phyloP scores from a whole-genome alignment of 2,329 filamentous ascomycete species.

The Fusarium chlamydosporum region DNA sequence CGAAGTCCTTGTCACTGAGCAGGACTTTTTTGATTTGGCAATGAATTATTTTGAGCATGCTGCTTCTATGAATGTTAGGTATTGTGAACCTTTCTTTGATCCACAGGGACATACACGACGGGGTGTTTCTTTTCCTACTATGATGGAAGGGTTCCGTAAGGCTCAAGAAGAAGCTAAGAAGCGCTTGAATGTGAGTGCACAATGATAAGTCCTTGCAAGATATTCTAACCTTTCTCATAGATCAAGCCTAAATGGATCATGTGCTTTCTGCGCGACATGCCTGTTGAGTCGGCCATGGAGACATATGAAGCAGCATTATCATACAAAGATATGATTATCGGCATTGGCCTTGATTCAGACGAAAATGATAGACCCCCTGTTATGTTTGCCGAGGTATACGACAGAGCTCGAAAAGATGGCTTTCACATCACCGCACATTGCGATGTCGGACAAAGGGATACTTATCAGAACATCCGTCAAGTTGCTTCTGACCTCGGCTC shows the following conservation, averaged over 20 bases:
- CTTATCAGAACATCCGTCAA: conserved; percentile 65
- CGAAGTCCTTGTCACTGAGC: conserved; percentile 73
- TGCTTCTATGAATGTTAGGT: conserved; percentile 73
- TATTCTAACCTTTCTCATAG: background rate
- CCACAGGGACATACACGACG: conserved; percentile 78
- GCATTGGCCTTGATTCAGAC: conserved; percentile 63
- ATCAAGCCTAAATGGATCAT: conserved; percentile 71
- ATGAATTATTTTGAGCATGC: conserved; percentile 78
- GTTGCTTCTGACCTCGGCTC: conserved; percentile 65
- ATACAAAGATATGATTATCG: conserved; percentile 58
- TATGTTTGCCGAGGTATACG: conserved; percentile 60
- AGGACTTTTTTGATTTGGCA: conserved; percentile 79
- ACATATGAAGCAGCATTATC: conserved; percentile 63
- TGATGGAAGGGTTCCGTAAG: conserved; percentile 72
- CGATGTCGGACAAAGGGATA: conserved; percentile 65
- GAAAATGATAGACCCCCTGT: conserved; percentile 61
- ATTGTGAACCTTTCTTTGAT: conserved; percentile 85
- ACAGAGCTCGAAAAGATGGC: conserved; percentile 56
- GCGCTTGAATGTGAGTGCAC: background rate
- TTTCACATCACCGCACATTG: conserved; percentile 66
- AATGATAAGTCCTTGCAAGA: rapidly evolving
- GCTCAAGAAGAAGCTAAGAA: conserved; percentile 69
- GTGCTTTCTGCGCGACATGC: conserved; percentile 78
- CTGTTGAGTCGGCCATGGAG: conserved; percentile 77
- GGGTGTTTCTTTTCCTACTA: conserved; percentile 71